phyloP scores from a whole-genome alignment of 495 filamentous ascomycete genomes.

The Xylaria telfairii region DNA sequence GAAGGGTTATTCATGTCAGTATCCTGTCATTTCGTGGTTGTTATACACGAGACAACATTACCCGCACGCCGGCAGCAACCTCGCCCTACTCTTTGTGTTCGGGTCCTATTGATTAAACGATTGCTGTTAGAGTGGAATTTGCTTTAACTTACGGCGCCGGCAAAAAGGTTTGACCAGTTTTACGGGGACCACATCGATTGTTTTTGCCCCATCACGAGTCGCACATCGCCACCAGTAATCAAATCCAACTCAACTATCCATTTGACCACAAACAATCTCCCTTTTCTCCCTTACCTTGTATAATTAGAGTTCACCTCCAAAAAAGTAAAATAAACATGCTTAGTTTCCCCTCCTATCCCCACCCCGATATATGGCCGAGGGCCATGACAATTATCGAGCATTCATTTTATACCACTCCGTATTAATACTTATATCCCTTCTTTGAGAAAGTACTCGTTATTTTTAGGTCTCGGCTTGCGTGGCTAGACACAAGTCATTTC shows the following conservation, averaged over 20 bases:
- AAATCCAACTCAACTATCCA: not conserved
- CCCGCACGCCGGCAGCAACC: not conserved
- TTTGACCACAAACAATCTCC: not conserved
- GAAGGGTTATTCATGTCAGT: not conserved
- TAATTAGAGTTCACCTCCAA: not conserved
- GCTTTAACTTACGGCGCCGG: not conserved
- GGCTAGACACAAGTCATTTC: not conserved
- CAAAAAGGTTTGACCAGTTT: not conserved
- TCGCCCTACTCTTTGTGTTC: not conserved
- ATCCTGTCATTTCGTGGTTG: not conserved
- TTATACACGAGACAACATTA: not conserved
- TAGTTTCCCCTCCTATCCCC: not conserved
- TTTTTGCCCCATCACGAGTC: not conserved
- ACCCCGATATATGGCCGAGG: not conserved
- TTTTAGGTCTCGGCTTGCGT: not conserved
- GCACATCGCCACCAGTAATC: not conserved
- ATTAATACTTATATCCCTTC: not conserved
- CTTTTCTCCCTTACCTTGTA: not conserved
- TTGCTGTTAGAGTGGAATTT: not conserved
- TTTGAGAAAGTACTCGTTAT: not conserved
- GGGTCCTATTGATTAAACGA: not conserved
- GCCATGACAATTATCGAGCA: not conserved
- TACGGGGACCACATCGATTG: not conserved
- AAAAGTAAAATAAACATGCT: not conserved
- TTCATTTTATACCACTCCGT: not conserved